These are phyloP conservation scores for Volvox carteri DNA, from an alignment of 163 green algal genomes.

Conservation along the genomic window DNA sequence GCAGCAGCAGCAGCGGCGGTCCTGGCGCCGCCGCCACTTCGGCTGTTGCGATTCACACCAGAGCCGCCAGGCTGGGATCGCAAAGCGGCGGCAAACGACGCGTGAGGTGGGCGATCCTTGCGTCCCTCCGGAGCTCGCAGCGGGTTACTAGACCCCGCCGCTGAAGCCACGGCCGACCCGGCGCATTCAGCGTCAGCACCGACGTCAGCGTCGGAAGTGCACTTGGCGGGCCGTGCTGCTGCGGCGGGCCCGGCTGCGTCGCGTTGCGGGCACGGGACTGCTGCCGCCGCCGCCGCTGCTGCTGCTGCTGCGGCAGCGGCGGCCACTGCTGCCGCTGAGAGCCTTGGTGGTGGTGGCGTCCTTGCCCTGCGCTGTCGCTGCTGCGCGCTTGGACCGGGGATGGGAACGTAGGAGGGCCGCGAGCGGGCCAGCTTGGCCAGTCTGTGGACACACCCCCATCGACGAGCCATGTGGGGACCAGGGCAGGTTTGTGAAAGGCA, in stretches of 20 bases:
- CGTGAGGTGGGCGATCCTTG: not conserved
- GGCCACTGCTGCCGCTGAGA: too few species aligned
- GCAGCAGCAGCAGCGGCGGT: too few species aligned
- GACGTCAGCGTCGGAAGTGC: not conserved
- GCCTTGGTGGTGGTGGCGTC: too few species aligned
- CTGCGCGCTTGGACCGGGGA: not conserved
- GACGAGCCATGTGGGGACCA: too few species aligned
- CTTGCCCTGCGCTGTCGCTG: not conserved
- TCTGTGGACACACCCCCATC: too few species aligned
- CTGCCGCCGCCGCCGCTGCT: not conserved
- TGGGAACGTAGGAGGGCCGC: not conserved
- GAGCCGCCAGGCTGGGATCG: not conserved
- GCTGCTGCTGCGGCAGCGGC: too few species aligned
- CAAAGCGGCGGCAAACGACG: not conserved
- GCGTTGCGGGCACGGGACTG: not conserved
- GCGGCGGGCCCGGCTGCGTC: not conserved
- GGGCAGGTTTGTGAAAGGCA: too few species aligned
- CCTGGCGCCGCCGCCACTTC: not conserved
- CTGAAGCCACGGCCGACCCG: not conserved
- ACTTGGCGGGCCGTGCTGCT: not conserved
- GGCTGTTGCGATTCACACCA: too few species aligned
- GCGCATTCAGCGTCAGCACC: not conserved
- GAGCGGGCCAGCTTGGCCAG: constrained; percentile 3
- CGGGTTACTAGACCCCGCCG: not conserved
- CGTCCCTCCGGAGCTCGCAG: not conserved